Evolutionary conservation across 2,329 filamentous ascomycete species (phyloP), one percentile per base, ranked within the genome.

Genomic region (Scedosporium apiospermum): DNA sequence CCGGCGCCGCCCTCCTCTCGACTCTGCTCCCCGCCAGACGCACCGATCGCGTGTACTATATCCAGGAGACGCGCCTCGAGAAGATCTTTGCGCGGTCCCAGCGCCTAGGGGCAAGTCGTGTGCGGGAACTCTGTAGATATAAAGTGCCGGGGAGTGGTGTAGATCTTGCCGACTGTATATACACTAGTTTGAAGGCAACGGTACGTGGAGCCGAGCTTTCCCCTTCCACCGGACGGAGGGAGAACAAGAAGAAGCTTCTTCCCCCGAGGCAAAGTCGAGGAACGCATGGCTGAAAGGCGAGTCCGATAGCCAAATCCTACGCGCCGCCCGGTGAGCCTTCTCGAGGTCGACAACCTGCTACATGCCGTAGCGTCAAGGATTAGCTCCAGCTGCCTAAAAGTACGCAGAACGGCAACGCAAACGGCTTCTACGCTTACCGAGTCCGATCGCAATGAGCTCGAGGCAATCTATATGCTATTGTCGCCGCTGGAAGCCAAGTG

Each of bases 401-500:
- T 91, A 62, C 80, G 82, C 57, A 70, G 73, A 23, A 71, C 73
- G 3, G 60, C 18, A 34, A 69, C 68, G 38, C 34, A 6, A 38
- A 64, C 69, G 14, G 51, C 18, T 27, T 55, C 18, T 23, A 67
- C 64, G 62, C 41, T 68, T 38, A 64, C 66, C 23, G 46, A 63
- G 60, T 59, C 67, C 49, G 76, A 68, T 68, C 82, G 69, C 72
- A 73, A 75, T 4, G 71, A 80, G 3, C 72, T 93, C 1, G 77
- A 78, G 21, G 70, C 71, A 0, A 70, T 93, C 1, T 89, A 89
- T 68, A 76, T 74, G 34, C 81, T 83, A 6, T 70, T 91, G 9
- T 78, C 78, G 57, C 83, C 90, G 3, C 78, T 79, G 53, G 90
- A 96, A 70, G 88, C 87, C 3, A 96, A 96, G 74, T 97, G 93